Conservation (phyloP, 129 eudicot species). For the Erigeron canadensis region DNA sequence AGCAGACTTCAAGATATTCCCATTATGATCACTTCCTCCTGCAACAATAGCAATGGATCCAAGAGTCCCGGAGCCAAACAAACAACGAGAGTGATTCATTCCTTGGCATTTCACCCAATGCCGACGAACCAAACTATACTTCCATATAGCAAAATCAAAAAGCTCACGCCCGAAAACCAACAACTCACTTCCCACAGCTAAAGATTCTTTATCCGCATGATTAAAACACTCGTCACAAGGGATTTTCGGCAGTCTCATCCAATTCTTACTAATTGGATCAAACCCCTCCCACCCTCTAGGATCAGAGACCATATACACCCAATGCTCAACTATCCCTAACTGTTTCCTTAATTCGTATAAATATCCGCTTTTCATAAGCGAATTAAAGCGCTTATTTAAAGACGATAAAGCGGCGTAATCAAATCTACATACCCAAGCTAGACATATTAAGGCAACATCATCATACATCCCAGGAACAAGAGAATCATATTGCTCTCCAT, state of each 20-base stretch:
- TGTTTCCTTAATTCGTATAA: constrained; percentile 52
- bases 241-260: constrained; percentile 60
- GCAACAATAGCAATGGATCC: constrained; percentile 64
- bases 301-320: constrained; percentile 73
- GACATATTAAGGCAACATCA: constrained; percentile 58
- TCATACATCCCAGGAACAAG: constrained; percentile 55
- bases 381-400: constrained; percentile 41
- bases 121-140: constrained; percentile 38
- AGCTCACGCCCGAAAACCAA: constrained; percentile 68
- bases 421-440: constrained; percentile 52
- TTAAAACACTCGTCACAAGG: constrained; percentile 63
- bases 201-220: constrained; percentile 56
- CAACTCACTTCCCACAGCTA: constrained; percentile 56
- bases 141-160: constrained; percentile 56
- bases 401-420: constrained; percentile 56
- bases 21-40: constrained; percentile 59
- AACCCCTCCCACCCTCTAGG: constrained; percentile 72
- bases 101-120: constrained; percentile 52
- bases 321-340: constrained; percentile 53
- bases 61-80: constrained; percentile 54
- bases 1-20: constrained; percentile 48
- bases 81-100: constrained; percentile 59
- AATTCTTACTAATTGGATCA: constrained; percentile 52
- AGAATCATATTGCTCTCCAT: constrained; percentile 33
- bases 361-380: constrained; percentile 50